Conservation (phyloP, 2,329 filamentous ascomycete species). For the Aureobasidium zeae region DNA sequence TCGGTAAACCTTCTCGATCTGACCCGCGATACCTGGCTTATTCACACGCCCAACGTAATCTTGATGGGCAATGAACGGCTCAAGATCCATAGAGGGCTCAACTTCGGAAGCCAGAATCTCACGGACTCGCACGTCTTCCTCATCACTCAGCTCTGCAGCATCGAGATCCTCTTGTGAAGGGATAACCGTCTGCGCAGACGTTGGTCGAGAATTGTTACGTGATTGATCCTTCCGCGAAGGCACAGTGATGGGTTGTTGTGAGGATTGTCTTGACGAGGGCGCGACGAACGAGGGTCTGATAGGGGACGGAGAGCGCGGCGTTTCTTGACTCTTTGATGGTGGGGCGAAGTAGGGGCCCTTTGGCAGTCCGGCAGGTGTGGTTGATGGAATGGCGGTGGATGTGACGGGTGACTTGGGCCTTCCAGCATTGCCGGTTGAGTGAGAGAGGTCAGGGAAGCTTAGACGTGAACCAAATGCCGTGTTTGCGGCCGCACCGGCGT, state of each 20-base stretch:
- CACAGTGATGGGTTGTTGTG: conserved; percentile 19
- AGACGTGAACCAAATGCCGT: conserved; percentile 16
- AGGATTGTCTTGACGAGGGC: conserved; percentile 28
- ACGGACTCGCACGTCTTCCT: conserved; percentile 62
- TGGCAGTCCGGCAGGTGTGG: conserved; percentile 18
- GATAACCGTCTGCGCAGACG: conserved; percentile 18
- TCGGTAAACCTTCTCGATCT: conserved; percentile 52
- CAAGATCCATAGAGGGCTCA: conserved; percentile 52
- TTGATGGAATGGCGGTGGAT: too few relatives aligned
- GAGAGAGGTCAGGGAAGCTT: conserved; percentile 14
- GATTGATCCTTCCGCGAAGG: conserved; percentile 12
- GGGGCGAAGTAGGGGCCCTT: conserved; percentile 18
- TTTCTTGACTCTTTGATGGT: conserved; percentile 15
- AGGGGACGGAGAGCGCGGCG: conserved; percentile 63
- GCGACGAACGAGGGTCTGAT: conserved; percentile 47
- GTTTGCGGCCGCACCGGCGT: background rate
- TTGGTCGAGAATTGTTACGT: conserved; percentile 20
- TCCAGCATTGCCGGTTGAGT: conserved; percentile 6
- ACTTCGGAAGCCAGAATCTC: conserved; percentile 52
- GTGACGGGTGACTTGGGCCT: conserved; percentile 6
- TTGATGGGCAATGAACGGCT: conserved; percentile 56
- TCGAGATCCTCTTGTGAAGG: conserved; percentile 32
- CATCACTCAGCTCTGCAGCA: conserved; percentile 47
- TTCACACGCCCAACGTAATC: conserved; percentile 34
- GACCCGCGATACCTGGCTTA: conserved; percentile 36